These are phyloP conservation scores for Capsicum chinense DNA, from an alignment of 257 asterid genomes.

Conservation along the genomic window DNA sequence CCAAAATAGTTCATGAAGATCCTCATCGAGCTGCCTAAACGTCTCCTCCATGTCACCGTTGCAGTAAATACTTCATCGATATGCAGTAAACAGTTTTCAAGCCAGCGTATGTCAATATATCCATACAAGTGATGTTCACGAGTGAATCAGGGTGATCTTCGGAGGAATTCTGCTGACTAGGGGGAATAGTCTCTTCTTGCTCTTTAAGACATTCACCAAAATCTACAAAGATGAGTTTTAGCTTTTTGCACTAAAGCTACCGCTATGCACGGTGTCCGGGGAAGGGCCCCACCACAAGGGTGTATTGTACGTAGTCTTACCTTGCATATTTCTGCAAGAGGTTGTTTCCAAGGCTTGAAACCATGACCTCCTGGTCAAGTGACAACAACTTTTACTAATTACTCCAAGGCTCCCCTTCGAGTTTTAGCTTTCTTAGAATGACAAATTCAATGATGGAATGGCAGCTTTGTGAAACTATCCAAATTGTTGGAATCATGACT, in stretches of 20 bases:
- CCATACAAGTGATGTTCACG: slow-evolving; percentile 28
- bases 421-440: not conserved
- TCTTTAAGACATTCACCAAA: slow-evolving; percentile 23
- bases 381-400: too few species aligned
- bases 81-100: slow-evolving; percentile 26
- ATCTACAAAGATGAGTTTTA: not conserved
- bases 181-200: slow-evolving; percentile 23
- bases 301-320: too few species aligned
- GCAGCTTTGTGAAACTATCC: not conserved
- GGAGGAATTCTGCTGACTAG: not conserved
- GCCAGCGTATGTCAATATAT: slow-evolving; percentile 32
- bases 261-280: too few species aligned
- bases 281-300: too few species aligned
- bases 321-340: too few species aligned
- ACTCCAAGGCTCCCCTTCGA: not conserved
- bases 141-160: slow-evolving; percentile 32
- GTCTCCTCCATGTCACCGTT: slow-evolving; percentile 22
- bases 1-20: slow-evolving; percentile 19
- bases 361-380: too few species aligned
- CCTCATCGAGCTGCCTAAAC: not conserved
- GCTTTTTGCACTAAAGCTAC: not conserved
- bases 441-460: not conserved
- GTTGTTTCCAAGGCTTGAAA: too few species aligned
- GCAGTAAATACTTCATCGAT: slow-evolving; percentile 23
- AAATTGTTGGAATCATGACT: not conserved